Evolutionary conservation across 345 rosid species (phyloP).

Genomic region (Garcia nutans): DNA sequence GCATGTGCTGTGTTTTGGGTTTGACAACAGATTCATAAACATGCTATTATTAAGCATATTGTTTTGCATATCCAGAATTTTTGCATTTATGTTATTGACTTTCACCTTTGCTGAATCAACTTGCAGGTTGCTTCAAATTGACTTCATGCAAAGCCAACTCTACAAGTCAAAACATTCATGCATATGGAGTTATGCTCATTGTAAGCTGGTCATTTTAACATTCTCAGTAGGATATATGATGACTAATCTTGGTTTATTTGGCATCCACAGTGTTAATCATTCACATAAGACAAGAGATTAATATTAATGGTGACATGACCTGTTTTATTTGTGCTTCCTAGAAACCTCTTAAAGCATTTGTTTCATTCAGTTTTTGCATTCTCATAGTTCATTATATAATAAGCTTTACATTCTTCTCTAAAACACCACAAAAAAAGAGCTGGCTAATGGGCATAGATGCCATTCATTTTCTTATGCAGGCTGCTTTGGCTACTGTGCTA

Average conservation of each 20-base stretch:
- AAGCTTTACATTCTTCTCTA: conserved; percentile 4
- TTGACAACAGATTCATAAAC: background rate
- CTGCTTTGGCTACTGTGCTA: conserved; percentile 61
- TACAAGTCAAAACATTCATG: conserved; percentile 68
- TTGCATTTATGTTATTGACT: background rate
- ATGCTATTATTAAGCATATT: background rate
- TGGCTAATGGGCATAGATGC: conserved; percentile 4
- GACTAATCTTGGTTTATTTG: background rate
- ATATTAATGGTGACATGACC: background rate
- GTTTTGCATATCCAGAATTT: background rate
- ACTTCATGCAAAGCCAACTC: conserved; percentile 66
- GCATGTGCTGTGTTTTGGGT: background rate
- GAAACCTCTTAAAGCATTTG: background rate
- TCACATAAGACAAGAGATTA: background rate
- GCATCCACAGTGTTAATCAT: background rate
- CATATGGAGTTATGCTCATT: conserved; percentile 75
- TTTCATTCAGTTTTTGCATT: conserved; percentile 13
- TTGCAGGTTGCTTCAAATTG: conserved; percentile 79
- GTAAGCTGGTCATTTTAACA: conserved; percentile 46
- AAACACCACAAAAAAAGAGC: background rate
- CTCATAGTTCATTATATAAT: background rate
- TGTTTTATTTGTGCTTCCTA: background rate
- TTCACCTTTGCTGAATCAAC: conserved; percentile 1
- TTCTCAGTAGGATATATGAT: background rate
- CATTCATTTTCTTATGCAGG: conserved; percentile 48